Evolutionary conservation across 768 basidiomycete genomes (phyloP), one percentile per base, ranked within the genome.

Genomic region (Russula griseocarnosa): DNA sequence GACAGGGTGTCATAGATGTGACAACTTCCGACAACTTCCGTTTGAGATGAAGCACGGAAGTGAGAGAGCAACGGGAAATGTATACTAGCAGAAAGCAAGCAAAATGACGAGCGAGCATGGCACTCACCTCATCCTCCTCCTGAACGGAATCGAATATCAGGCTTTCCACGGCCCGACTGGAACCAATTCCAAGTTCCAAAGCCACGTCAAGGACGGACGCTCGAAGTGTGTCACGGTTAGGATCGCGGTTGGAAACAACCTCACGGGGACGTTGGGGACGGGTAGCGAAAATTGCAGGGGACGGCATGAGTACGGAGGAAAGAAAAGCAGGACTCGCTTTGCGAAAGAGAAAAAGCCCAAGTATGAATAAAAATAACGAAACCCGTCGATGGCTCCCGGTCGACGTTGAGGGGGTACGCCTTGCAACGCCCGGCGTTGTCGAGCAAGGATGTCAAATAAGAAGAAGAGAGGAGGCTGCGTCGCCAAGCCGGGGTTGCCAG

Each of bases 201-300:
- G 88, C 88, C 8, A 80, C 86, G 70, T 90, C 87, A 46, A 90
- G 81, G 26, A 90, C 87, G 18, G 87, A 89, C 1, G 88, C 87
- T 18, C 88, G 81, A 22, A 90, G 76, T 16, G 81, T 72, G 72
- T 47, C 46, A 22, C 46, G 46, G 22, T 78, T 82, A 0, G 86
- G 86, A 69, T 84, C 78, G 46, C 86, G 82, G 61, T 32, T 61
- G 28, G 65, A 28, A 30, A 47, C 38, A 18, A 50, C 14, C 13
- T 38, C 60, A 30, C 59, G 64, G 8, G 24, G 36, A 22, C 55
- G 64, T 42, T 44, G 54, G 13, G 64, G 50, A 38, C 60, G 64
- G 20, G 58, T 16, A 6, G 54, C 59, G 24, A 61, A 50, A 36
- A 52, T 22, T 36, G 50, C 16, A 16, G 55, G 56, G 30, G 62